A percentile compares a stretch with the other conserved stretches of the same genome.
Evolutionary conservation across 768 basidiomycete genomes (phyloP).

Genomic region (Trametes cingulata): DNA sequence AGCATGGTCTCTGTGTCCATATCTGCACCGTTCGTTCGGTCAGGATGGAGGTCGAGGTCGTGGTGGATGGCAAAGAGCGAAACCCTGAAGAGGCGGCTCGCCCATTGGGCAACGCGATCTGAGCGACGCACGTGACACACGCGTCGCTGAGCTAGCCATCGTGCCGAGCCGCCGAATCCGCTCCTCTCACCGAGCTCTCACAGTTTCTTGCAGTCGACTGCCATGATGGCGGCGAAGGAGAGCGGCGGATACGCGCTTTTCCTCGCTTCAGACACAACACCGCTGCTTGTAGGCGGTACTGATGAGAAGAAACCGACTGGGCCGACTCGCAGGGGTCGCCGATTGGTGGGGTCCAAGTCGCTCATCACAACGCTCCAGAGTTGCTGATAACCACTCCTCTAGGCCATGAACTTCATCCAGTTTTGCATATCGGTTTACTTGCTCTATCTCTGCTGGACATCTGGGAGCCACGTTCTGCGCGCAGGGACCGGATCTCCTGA

Average conservation of each 20-base stretch:
- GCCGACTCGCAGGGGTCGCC: not conserved
- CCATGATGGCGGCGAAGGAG: not conserved
- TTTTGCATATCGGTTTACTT: not conserved
- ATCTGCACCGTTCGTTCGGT: constrained; percentile 1
- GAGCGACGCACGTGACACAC: not conserved
- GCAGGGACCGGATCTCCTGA: not conserved
- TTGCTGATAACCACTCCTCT: not conserved
- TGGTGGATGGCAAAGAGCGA: too few species aligned
- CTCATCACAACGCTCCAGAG: not conserved
- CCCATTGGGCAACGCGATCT: too few species aligned
- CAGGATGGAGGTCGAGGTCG: too few species aligned
- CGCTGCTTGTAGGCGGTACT: too few species aligned
- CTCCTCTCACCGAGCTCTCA: too few species aligned
- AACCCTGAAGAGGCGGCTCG: too few species aligned
- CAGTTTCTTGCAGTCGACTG: too few species aligned
- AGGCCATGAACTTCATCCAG: not conserved
- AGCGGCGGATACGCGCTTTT: not conserved
- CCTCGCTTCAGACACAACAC: not conserved
- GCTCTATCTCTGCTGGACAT: not conserved
- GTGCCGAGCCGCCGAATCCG: too few species aligned
- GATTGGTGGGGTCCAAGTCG: too few species aligned
- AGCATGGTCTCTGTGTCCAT: constrained; percentile 69
- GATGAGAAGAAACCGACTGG: too few species aligned
- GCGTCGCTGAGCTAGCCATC: not conserved
- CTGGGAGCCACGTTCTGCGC: too few species aligned